Evolutionary conservation across 192 early-diverging fungal species (phyloP), one percentile per base, ranked within the genome.

Genomic region (Rhizoclosmatium globosum): DNA sequence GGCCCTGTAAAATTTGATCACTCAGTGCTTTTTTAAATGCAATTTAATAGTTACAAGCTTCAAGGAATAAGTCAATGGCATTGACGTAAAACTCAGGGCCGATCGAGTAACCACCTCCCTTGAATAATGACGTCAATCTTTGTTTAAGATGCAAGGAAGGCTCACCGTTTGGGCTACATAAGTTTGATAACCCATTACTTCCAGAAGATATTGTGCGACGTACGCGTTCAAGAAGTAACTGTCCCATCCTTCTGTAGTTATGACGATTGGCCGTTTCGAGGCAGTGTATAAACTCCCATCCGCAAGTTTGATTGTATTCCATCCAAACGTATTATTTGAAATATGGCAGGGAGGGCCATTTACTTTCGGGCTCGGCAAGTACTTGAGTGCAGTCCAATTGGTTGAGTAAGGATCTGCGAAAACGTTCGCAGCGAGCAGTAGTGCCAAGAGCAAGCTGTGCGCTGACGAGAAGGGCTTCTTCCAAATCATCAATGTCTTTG

Each of bases 181-280:
- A 17, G 17, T 17, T 53, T 56, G 56, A 48, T 74, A 74, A 11
- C 72, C 72, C 58, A 74, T 60, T 11, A 47, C 43, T 43, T 74
- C 72, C 7, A 74, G 72, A 17, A 74, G 44, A 62, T 74, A 74
- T 38, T 74, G 72, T 43, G 43, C 38, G 2, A 74, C 38, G 59
- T 62, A 62, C 23, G 72, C 17, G 59, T 74, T 74, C 11, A 74
- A 9, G 2, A 45, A 59, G 44, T 42, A 74, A 19, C 45, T 48
- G 46, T 74, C 72, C 72, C 72, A 74, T 17, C 6, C 38, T 45
- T 74, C 31, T 11, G 46, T 38, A 39, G 41, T 59, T 9, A 74
- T 19, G 43, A 59, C 46, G 13, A 74, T 62, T 3, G 72, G 72
- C 46, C 72, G 59, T 47, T 74, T 74, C 19, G 38, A 48, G 2